These are phyloP conservation scores for Penicillium angulare DNA, from an alignment of 495 filamentous ascomycete genomes.

Conservation along the genomic window DNA sequence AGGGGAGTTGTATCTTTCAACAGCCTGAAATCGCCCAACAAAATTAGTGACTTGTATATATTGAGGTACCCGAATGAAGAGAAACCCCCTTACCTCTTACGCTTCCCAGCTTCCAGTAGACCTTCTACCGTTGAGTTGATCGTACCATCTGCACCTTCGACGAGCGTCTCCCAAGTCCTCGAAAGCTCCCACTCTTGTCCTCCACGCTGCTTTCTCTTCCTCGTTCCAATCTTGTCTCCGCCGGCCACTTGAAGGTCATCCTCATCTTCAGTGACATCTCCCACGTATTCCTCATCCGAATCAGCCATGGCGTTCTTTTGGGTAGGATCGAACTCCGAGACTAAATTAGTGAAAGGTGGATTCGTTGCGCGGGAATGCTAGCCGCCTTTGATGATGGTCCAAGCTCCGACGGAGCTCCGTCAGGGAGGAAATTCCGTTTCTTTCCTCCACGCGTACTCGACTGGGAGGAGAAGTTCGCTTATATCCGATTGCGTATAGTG, in stretches of 20 bases:
- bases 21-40: conserved; percentile 46
- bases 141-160: conserved; percentile 72
- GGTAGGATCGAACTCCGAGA: background rate
- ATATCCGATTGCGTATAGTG: too few species aligned
- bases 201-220: conserved; percentile 55
- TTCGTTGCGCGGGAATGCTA: conserved; percentile 47
- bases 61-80: too few species aligned
- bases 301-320: conserved; percentile 39
- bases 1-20: conserved; percentile 90
- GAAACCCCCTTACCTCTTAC: conserved; percentile 77
- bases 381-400: conserved; percentile 62
- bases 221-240: conserved; percentile 37
- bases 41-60: conserved; percentile 8
- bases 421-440: conserved; percentile 6
- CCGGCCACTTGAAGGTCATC: conserved; percentile 61
- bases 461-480: background rate
- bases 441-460: background rate
- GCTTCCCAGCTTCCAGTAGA: conserved; percentile 66
- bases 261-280: conserved; percentile 77
- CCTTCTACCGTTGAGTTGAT: conserved; percentile 69
- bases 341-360: conserved; percentile 4
- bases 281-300: conserved; percentile 83
- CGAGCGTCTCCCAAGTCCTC: conserved; percentile 62
- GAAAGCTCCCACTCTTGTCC: conserved; percentile 56
- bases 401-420: conserved; percentile 48